A percentile compares a stretch with the other conserved stretches of the same genome.
phyloP scores from a whole-genome alignment of 2,329 filamentous ascomycete species.

The Coniochaeta pulveracea region DNA sequence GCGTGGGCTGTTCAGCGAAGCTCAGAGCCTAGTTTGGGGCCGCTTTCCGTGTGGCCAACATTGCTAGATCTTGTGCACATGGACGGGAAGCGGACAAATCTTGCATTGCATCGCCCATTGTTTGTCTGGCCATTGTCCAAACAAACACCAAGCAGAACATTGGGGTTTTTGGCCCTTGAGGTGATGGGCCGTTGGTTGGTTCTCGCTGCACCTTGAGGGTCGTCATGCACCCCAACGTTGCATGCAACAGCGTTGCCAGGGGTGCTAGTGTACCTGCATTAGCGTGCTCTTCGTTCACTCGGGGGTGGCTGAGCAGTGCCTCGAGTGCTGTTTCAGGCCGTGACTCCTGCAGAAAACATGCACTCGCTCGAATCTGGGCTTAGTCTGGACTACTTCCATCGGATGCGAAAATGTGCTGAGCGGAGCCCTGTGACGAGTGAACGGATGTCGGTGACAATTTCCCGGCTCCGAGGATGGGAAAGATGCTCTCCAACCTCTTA shows the following conservation, averaged over 20 bases:
- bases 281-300: conserved; percentile 2
- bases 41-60: too few species aligned
- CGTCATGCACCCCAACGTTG: neutral
- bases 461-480: neutral
- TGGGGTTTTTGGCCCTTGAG: neutral
- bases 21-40: too few species aligned
- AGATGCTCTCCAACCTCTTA: neutral
- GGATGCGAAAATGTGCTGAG: neutral
- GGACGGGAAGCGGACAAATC: neutral
- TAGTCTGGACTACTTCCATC: neutral
- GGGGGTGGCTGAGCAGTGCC: conserved; percentile 4
- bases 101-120: neutral
- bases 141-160: too few species aligned
- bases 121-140: neutral
- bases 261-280: conserved; percentile 3
- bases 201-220: neutral
- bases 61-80: neutral
- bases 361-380: neutral
- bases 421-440: conserved; percentile 1
- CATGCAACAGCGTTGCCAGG: conserved; percentile 1
- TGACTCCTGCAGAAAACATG: too few species aligned
- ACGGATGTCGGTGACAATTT: neutral
- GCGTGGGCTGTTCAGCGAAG: too few species aligned
- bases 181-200: neutral
- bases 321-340: conserved; percentile 3